Base-by-base conservation (phyloP, 495 filamentous ascomycete species). In the Hypoxylon subgilvum region DNA sequence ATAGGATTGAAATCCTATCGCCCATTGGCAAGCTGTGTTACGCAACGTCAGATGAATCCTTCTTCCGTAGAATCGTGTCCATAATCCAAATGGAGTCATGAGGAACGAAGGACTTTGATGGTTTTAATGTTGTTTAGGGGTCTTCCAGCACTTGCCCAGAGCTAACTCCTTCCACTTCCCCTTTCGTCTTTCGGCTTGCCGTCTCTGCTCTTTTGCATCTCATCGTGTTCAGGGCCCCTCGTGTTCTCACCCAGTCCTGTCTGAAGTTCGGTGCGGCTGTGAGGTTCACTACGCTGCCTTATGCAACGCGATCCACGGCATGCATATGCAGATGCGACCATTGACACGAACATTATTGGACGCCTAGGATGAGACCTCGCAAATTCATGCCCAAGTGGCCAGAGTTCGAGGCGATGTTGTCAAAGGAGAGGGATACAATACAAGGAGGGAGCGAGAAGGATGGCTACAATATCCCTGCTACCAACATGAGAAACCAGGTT, bases 1-100 rank as follows among this genome's bases (percentile, higher is more conserved):
- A 28, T 19, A 46, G 43, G 43, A 46, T 21, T 16, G 16, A 16
- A 28, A 30, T 17, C 43, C 43, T 32, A 12, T 46, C 28, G 14
- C 21, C 17, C 47, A 25, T 25, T 46, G 42, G 35, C 32, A 25
- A 32, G 16, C 34, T 22, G 21, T 30, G 23, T 56, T 38, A 39
- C 43, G 12, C 39, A 21, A 18, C 36, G 38, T 51, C 46, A 57
- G 54, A 45, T 39, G 54, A 30, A 57, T 57, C 54, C 54, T 57
- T 44, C 46, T 9, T 4, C n/a, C 4, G 39, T 22, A 9, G 25
- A 27, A 36, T 57, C 54, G 36, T 14, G 54, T 44, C 44, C 19
- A 16, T 19, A 10, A 31, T 1, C 40, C 19, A 4, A 36, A 50
- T 50, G 21, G 22, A 49, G 45, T 30, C 23, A 35, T 43, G 45